These are phyloP conservation scores for Sordariomycetes sp. DNA, from an alignment of 2,329 filamentous ascomycete genomes.

Conservation along the genomic window DNA sequence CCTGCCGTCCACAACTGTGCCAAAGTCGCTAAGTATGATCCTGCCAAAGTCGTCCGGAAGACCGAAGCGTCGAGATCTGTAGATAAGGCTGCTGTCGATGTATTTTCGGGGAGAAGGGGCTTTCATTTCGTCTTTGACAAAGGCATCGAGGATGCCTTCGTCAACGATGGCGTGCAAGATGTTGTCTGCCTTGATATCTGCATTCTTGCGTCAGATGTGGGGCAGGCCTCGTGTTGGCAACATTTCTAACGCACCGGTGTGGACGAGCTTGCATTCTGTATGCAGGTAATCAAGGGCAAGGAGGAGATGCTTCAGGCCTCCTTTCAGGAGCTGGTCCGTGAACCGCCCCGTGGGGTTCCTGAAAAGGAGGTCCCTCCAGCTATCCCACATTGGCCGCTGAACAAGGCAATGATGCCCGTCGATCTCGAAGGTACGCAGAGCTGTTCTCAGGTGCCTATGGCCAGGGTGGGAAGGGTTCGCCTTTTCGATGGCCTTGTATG, in stretches of 20 bases:
- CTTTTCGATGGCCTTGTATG: too few relatives aligned
- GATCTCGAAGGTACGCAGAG: slow-evolving; percentile 19
- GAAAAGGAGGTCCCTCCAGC: slow-evolving; percentile 22
- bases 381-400: slow-evolving; percentile 28
- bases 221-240: neutral
- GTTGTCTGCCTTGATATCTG: slow-evolving; percentile 31
- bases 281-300: slow-evolving; percentile 30
- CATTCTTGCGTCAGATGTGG: neutral
- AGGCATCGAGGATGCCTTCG: slow-evolving; percentile 9
- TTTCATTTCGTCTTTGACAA: slow-evolving; percentile 9
- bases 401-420: slow-evolving; percentile 20
- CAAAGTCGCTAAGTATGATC: slow-evolving; percentile 18
- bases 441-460: slow-evolving; percentile 16
- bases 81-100: slow-evolving; percentile 12
- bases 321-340: slow-evolving; percentile 23
- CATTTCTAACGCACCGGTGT: slow-evolving; percentile 23
- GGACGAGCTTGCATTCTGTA: slow-evolving; percentile 28
- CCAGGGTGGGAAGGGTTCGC: slow-evolving; percentile 16
- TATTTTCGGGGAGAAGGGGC: slow-evolving; percentile 13
- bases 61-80: slow-evolving; percentile 12
- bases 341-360: slow-evolving; percentile 25
- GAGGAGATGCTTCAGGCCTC: slow-evolving; percentile 21
- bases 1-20: slow-evolving; percentile 14
- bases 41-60: slow-evolving; percentile 12
- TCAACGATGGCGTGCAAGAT: slow-evolving; percentile 13